A percentile compares a stretch with the other conserved stretches of the same genome.
Evolutionary conservation across 345 rosid species (phyloP).

Genomic region (Litchi chinensis): DNA sequence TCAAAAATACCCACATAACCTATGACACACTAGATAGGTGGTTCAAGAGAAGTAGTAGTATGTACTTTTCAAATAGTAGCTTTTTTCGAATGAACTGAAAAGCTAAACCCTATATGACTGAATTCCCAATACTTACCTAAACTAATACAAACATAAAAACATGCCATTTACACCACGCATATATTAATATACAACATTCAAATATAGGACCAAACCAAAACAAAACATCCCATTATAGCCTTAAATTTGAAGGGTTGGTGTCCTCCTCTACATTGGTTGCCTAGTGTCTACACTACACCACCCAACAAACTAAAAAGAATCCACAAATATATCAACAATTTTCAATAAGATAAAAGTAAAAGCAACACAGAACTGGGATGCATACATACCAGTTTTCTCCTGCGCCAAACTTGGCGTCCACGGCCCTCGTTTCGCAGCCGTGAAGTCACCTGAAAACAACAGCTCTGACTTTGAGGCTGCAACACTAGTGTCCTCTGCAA

Average conservation of each 20-base stretch:
- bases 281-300: not conserved
- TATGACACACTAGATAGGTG: not conserved
- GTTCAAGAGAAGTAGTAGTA: not conserved
- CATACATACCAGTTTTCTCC: conserved; percentile 67
- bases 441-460: conserved; percentile 43
- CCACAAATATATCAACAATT: not conserved
- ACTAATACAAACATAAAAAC: too few species aligned
- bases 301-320: not conserved
- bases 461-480: conserved; percentile 24
- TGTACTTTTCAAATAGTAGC: too few species aligned
- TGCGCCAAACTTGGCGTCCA: conserved; percentile 71
- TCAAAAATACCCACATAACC: not conserved
- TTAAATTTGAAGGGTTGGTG: not conserved
- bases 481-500: conserved; percentile 38
- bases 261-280: not conserved
- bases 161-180: not conserved
- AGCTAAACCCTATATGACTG: not conserved
- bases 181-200: not conserved
- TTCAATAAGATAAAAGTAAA: not conserved
- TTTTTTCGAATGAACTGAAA: not conserved
- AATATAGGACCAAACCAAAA: not conserved
- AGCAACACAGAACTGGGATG: not conserved
- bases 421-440: conserved; percentile 42
- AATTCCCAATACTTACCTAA: not conserved
- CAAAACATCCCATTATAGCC: not conserved